Evolutionary conservation across 371 early-diverging fungal genomes (phyloP), one percentile per base, ranked within the genome.

Genomic region (Mortierella sp.): DNA sequence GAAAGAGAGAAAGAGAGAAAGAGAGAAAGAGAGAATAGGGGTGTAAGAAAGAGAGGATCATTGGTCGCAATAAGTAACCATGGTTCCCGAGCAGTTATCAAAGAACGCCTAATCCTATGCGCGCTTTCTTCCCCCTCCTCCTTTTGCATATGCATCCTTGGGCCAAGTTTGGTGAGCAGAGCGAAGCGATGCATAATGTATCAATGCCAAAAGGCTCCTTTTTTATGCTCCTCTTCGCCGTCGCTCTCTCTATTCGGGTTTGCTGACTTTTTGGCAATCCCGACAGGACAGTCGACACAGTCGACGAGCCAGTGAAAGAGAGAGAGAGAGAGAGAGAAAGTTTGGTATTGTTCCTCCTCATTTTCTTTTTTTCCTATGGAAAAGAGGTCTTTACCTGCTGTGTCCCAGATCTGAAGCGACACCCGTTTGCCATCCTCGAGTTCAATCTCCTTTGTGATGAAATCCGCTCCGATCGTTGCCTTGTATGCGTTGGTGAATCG

Each of bases 381-480:
- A 9, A 16, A 46, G 16, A 46, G 46, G 46, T 7, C 14, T 16
- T 51, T 66, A 83, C 86, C 94, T 16, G 94, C 94, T 18, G 95
- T 94, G 67, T 91, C 92, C 92, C 92, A 92, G 70, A 86, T 86
- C 86, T 86, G 86, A 64, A 83, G 72, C 57, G 82, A 95, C 1
- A 92, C 91, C 59, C 88, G 82, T 44, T 89, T 89, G 60, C 93
- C 93, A 66, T 94, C 94, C 45, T 92, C 89, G 29, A 88, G 84
- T 45, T 85, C 81, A 21, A 97, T 88, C 72, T 96, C 96, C 82
- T 98, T 99, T 64, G 98, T 96, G 67, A 97, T 88, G 80, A 98
- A 99, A 71, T 98, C 97, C 11, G 98, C 99, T 30, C 99, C 99
- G 69, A 99, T 98, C 19, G 99, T 99, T 7, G 98, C 97, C 82